Conservation (phyloP, 805 yeast species). For the Naumovozyma dairenensis region DNA sequence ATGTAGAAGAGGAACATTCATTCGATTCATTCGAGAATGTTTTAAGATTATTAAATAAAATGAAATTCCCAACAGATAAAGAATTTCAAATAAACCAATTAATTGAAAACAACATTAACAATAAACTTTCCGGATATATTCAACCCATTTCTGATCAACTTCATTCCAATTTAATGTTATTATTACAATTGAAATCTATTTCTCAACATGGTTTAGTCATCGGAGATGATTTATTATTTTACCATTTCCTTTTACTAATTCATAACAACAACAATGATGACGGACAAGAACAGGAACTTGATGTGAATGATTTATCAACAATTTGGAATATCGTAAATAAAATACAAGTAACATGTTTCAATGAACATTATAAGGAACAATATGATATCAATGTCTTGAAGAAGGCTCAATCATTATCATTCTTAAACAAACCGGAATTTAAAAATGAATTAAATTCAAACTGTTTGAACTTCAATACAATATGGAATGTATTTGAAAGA, state of each 20-base stretch:
- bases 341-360: constrained; percentile 25
- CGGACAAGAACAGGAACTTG: background rate
- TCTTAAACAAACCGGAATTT: constrained; percentile 20
- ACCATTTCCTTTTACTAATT: constrained; percentile 14
- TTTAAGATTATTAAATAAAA: constrained; percentile 22
- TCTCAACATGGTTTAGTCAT: constrained; percentile 27
- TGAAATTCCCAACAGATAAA: constrained; percentile 25
- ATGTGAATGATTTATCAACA: constrained; percentile 7
- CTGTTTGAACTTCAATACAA: constrained; percentile 21
- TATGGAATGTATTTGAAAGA: constrained; percentile 25
- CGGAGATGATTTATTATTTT: constrained; percentile 29
- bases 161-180: constrained; percentile 16
- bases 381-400: constrained; percentile 21
- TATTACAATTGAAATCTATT: constrained; percentile 29
- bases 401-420: constrained; percentile 24
- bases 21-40: constrained; percentile 33
- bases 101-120: constrained; percentile 11
- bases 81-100: constrained; percentile 20
- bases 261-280: constrained; percentile 1
- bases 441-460: constrained; percentile 21
- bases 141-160: too few relatives aligned
- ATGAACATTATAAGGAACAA: constrained; percentile 16
- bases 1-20: constrained; percentile 12
- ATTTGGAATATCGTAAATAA: constrained; percentile 26
- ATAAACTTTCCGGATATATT: constrained; percentile 6